Evolutionary conservation across 768 basidiomycete genomes (phyloP).

Genomic region (Suillus ampliporus): DNA sequence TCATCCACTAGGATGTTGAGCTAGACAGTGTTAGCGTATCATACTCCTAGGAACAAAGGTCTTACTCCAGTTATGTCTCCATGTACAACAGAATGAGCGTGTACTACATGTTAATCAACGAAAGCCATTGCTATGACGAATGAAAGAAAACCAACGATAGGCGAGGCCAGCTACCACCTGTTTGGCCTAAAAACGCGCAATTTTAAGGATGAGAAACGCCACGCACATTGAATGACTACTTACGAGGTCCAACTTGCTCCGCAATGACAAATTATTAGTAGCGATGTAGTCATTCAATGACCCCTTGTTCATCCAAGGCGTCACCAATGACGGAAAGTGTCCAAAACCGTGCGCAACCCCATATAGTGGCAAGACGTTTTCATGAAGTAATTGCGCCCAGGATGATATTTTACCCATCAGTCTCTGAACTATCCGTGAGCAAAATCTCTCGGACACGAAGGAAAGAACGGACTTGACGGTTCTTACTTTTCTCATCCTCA

Average conservation of each 20-base stretch:
- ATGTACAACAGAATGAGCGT: constrained; percentile 7
- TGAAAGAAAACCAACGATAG: constrained; percentile 1
- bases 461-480: background rate
- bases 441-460: background rate
- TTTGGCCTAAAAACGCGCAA: background rate
- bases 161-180: constrained; percentile 7
- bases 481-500: background rate
- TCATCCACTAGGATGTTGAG: constrained; percentile 12
- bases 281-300: constrained; percentile 23
- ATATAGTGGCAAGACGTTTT: constrained; percentile 24
- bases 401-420: constrained; percentile 2
- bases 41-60: background rate
- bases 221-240: background rate
- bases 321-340: constrained; percentile 27
- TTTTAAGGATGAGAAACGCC: too few relatives aligned
- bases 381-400: constrained; percentile 17
- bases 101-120: constrained; percentile 5
- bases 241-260: constrained; percentile 24
- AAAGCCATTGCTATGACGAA: background rate
- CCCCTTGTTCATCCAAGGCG: constrained; percentile 32
- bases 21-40: background rate
- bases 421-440: background rate
- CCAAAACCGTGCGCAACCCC: constrained; percentile 27
- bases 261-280: constrained; percentile 7
- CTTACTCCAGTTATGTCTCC: constrained; percentile 15